Percentiles rank a stretch among this genome's conserved stretches.
phyloP scores from a whole-genome alignment of 805 yeast genomes.

The Scheffersomyces coipomensis region DNA sequence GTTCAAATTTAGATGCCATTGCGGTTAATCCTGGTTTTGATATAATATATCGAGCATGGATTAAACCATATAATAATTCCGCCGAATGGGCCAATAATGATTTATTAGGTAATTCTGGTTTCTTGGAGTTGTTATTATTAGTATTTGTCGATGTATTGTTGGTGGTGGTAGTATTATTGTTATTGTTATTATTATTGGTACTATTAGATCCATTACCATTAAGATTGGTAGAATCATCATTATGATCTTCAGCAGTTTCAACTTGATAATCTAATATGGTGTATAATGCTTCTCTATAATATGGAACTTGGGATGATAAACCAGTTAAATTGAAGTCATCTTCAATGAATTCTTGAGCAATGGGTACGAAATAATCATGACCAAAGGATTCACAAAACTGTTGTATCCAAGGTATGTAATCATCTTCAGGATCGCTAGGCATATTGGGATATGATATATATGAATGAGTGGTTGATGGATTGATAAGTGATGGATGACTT shows the following conservation, averaged over 20 bases:
- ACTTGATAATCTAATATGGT: slow-evolving; percentile 82
- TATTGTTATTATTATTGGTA: neutral
- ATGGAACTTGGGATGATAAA: slow-evolving; percentile 78
- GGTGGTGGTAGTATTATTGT: neutral
- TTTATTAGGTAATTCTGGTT: slow-evolving; percentile 56
- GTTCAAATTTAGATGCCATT: slow-evolving; percentile 92
- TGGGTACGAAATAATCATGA: slow-evolving; percentile 90
- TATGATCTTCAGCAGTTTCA: slow-evolving; percentile 39
- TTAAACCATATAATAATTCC: slow-evolving; percentile 86
- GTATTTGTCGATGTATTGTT: neutral
- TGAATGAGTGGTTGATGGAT: neutral
- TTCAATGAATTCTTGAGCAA: slow-evolving; percentile 87
- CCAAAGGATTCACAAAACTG: slow-evolving; percentile 77
- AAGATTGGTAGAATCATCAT: slow-evolving; percentile 9
- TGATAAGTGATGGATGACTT: neutral
- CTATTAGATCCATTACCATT: neutral
- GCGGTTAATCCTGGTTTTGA: slow-evolving; percentile 87
- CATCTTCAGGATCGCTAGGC: slow-evolving; percentile 49
- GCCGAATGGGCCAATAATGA: slow-evolving; percentile 87
- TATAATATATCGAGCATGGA: slow-evolving; percentile 87
- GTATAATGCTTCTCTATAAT: slow-evolving; percentile 88
- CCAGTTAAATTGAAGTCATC: slow-evolving; percentile 97
- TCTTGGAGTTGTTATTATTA: slow-evolving; percentile 1
- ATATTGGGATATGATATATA: slow-evolving; percentile 11
- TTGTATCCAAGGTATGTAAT: slow-evolving; percentile 76